Evolutionary conservation across 345 rosid genomes (phyloP).

Genomic region (Citrus inodora): DNA sequence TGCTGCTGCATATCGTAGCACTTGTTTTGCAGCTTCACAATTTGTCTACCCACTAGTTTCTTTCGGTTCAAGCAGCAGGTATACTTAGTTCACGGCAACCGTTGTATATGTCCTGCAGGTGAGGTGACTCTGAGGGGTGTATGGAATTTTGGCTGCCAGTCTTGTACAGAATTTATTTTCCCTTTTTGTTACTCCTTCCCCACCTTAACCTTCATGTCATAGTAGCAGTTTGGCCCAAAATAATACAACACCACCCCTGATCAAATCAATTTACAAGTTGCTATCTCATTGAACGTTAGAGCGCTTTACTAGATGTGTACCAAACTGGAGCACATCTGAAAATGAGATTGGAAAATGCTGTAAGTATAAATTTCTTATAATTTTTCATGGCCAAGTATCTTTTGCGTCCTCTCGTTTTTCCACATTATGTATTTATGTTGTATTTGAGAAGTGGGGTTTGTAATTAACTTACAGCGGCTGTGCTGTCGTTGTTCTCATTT

Average conservation of each 20-base stretch:
- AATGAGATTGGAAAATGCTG: constrained; percentile 32
- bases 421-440: not conserved
- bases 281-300: constrained; percentile 21
- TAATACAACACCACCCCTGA: constrained; percentile 29
- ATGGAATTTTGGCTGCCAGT: constrained; percentile 39
- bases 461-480: no score
- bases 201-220: constrained; percentile 20
- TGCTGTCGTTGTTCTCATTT: no score
- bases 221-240: constrained; percentile 38
- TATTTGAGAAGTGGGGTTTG: not conserved
- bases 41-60: constrained; percentile 15
- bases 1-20: constrained; percentile 19
- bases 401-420: not conserved
- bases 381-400: constrained; percentile 12
- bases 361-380: constrained; percentile 45
- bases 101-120: constrained; percentile 26
- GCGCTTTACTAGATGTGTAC: constrained; percentile 35
- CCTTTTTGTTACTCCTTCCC: not conserved
- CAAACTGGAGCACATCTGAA: constrained; percentile 25
- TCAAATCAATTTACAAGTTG: constrained; percentile 20
- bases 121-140: constrained; percentile 24
- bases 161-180: constrained; percentile 41
- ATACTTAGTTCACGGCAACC: constrained; percentile 12
- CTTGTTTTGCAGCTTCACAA: constrained; percentile 13
- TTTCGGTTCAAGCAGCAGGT: constrained; percentile 25